Base-by-base conservation (phyloP, 768 basidiomycete species). In the Auriscalpium microsporum region DNA sequence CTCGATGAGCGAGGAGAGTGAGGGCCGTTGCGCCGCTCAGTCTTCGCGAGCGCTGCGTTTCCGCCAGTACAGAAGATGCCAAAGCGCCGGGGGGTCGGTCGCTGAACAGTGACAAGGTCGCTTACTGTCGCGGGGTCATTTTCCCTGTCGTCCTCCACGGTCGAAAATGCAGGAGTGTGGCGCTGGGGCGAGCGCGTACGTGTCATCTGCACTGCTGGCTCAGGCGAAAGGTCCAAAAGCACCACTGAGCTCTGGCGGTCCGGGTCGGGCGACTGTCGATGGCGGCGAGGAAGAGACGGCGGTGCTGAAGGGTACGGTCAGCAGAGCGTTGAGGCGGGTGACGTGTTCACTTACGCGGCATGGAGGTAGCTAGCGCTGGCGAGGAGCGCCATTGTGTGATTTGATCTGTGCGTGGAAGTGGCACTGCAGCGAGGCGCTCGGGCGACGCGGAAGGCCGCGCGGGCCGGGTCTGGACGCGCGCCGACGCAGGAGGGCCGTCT, bases 101-200 rank as follows among this genome's bases (percentile, higher is more conserved):
- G 53, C 13, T 45, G 57, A 14, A 42, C 9, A 21, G 49, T 2
- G 10, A 59, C 34, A 7, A 50, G 38, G 1, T 19, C 19, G 35
- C 47, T 23, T 6, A 21, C 28, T 4, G 4, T 42, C 42, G 52
- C 55, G 23, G 51, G 51, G 5, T 40, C 48, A 8, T 52, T 23
- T 10, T 35, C 34, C 5, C 13, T 34, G 10, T 50, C 53, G 8
- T 16, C 35, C 8, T 56, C 58, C 10, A 13, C 48, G 23, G 17
- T 35, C 36, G 36, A 35, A 28, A 42, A 35, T 5, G 44, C 42
- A 11, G 11, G 21, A 8, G 38, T 13, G 7, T 23, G n/a, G 21
- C 51, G 36, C 33, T 54, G 60, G 48, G 60, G 60, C 45, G 40
- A 59, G 23, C 58, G 60, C 45, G 60, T 59, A 50, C 60, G 60